phyloP scores from a whole-genome alignment of 441 rosid genomes.

The Gossypium schwendimanii region DNA sequence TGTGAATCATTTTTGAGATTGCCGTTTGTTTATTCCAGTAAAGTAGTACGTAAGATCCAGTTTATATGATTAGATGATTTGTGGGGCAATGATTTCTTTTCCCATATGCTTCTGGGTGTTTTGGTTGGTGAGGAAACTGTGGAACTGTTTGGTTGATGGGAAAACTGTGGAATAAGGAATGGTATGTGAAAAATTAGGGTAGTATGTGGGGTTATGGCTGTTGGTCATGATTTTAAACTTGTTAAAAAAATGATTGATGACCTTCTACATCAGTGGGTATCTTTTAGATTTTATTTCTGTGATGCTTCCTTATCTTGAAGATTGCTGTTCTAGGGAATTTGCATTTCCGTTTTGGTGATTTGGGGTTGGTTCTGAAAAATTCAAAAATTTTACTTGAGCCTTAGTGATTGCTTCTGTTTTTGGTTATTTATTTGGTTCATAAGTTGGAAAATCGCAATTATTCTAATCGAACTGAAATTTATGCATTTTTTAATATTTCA shows the following conservation, averaged over 20 bases:
- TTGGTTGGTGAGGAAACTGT: not conserved
- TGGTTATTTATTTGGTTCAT: not conserved
- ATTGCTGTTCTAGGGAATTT: not conserved
- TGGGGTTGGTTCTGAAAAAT: too few species aligned
- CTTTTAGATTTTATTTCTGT: not conserved
- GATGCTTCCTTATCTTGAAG: not conserved
- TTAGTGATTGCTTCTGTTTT: not conserved
- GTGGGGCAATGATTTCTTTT: not conserved
- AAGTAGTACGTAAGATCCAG: not conserved
- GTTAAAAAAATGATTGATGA: not conserved
- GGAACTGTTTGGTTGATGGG: not conserved
- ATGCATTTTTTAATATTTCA: not conserved
- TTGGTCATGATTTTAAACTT: not conserved
- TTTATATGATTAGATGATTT: not conserved
- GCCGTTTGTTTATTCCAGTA: too few species aligned
- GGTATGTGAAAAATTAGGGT: not conserved
- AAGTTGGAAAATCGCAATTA: not conserved
- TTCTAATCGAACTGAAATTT: not conserved
- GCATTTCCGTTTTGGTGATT: not conserved
- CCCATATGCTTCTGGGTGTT: not conserved
- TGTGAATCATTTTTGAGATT: not conserved
- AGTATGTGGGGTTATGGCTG: not conserved
- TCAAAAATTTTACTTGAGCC: not conserved
- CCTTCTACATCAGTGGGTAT: not conserved
- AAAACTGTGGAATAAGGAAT: not conserved